Conservation (phyloP, 2,329 filamentous ascomycete genomes). For the Apiospora koreana region DNA sequence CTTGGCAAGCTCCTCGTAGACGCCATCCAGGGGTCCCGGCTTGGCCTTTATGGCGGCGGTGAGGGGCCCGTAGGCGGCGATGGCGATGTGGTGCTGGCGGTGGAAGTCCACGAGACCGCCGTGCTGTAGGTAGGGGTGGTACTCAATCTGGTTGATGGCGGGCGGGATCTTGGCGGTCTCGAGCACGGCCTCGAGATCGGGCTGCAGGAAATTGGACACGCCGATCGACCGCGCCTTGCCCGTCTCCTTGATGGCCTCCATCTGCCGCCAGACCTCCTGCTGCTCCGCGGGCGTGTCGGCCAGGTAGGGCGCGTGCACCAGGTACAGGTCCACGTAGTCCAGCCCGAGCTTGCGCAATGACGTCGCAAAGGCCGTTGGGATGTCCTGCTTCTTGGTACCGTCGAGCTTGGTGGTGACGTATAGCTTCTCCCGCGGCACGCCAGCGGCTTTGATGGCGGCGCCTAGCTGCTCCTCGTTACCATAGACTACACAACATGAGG, state of each 20-base stretch:
- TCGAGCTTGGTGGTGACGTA: constrained; percentile 66
- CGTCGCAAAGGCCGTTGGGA: constrained; percentile 53
- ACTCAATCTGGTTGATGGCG: constrained; percentile 79
- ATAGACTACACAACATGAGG: constrained; percentile 46
- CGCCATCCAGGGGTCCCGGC: constrained; percentile 53
- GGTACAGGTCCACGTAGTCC: constrained; percentile 73
- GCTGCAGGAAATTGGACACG: constrained; percentile 71
- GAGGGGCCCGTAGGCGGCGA: constrained; percentile 58
- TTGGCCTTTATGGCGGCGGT: constrained; percentile 43
- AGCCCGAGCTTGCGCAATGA: constrained; percentile 67
- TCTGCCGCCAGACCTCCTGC: constrained; percentile 59
- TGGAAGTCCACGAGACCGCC: constrained; percentile 58
- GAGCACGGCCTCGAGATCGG: constrained; percentile 57
- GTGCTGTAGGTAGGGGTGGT: constrained; percentile 75
- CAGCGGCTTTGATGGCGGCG: constrained; percentile 66
- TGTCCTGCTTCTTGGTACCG: constrained; percentile 39
- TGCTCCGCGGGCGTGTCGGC: constrained; percentile 51
- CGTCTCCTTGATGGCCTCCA: constrained; percentile 66
- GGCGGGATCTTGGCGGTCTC: constrained; percentile 63
- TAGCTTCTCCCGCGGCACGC: constrained; percentile 66
- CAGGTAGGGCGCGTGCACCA: constrained; percentile 61
- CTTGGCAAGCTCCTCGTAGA: constrained; percentile 51
- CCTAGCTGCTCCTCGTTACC: constrained; percentile 71
- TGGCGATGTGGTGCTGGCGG: constrained; percentile 56
- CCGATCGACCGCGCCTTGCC: constrained; percentile 72